Base-by-base conservation (phyloP, 1,284 basidiomycete genomes). In the Leccinum huronense region DNA sequence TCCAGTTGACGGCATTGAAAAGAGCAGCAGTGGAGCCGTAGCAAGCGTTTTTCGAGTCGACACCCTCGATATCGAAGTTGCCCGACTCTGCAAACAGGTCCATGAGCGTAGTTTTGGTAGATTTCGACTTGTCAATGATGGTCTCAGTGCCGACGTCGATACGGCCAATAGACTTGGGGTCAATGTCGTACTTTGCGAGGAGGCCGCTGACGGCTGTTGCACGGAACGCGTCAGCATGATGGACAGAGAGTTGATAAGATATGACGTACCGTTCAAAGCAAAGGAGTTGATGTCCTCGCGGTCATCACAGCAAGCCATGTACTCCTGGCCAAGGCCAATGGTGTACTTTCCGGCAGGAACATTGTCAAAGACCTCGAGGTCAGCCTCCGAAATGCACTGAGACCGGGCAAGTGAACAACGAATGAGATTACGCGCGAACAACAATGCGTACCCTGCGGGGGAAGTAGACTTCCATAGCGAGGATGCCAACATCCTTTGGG, bases 101-200 rank as follows among this genome's bases (percentile, higher is more conserved):
- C 97, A 99, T 99, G 68, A 99, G 87, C 64, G 95, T 89, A 4
- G 97, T 98, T 83, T 99, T 99, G 80, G 96, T 95, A 33, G 97
- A 94, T 82, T 99, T 99, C 67, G 95, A 97, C 83, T 99, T 99
- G 88, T 99, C 97, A 72, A 99, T 98, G 80, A 99, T 94, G 61
- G 97, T 98, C 80, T 99, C 97, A 36, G 97, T 99, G 65, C 97
- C 97, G 70, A 99, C 95, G 70, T 99, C 97, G 66, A 99, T 88
- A 70, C 97, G 95, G 65, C 97, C 97, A 76, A 99, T 97, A 63
- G 93, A 94, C 74, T 87, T 90, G 67, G 97, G 96, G 83, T 98
- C 95, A 73, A 99, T 87, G 82, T 95, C 90, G 86, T 92, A 97
- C 80, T 97, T 98, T 75, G 94, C 86, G 69, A 99, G 84, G 51